phyloP scores from a whole-genome alignment of 495 filamentous ascomycete genomes.

The Tuber microsphaerosporum region DNA sequence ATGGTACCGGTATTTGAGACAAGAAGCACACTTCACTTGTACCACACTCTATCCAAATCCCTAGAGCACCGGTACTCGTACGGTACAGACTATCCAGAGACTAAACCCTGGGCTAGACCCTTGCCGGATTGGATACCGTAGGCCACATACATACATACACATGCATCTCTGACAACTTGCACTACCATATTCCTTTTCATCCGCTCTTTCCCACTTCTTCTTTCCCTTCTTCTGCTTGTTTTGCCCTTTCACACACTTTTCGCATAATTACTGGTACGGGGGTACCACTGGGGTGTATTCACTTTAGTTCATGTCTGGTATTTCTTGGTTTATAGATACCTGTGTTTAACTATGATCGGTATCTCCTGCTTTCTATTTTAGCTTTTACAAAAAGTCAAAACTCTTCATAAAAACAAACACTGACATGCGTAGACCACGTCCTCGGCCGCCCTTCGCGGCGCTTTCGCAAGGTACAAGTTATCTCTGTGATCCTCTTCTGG shows the following conservation, averaged over 20 bases:
- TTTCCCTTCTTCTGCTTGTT: not conserved
- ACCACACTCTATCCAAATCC: not conserved
- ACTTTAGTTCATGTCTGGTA: not conserved
- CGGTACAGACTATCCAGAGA: not conserved
- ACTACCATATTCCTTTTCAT: not conserved
- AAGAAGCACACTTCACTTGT: not conserved
- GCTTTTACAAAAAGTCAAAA: not conserved
- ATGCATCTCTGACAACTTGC: not conserved
- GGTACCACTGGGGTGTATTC: not conserved
- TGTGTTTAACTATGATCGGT: not conserved
- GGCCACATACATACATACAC: not conserved
- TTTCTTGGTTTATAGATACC: not conserved
- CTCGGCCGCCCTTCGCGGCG: conserved; percentile 81
- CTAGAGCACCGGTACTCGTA: not conserved
- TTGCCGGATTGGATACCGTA: conserved; percentile 1
- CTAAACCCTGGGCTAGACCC: not conserved
- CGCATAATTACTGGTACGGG: not conserved
- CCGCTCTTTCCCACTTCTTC: not conserved
- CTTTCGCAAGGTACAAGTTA: conserved; percentile 87
- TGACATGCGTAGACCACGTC: conserved; percentile 61
- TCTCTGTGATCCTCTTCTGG: conserved; percentile 87
- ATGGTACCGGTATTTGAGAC: not conserved
- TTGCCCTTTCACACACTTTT: not conserved
- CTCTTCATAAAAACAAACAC: not conserved
- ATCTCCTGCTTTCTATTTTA: not conserved